These are phyloP conservation scores for Roridomyces roridus DNA, from an alignment of 768 basidiomycete species.

Conservation along the genomic window DNA sequence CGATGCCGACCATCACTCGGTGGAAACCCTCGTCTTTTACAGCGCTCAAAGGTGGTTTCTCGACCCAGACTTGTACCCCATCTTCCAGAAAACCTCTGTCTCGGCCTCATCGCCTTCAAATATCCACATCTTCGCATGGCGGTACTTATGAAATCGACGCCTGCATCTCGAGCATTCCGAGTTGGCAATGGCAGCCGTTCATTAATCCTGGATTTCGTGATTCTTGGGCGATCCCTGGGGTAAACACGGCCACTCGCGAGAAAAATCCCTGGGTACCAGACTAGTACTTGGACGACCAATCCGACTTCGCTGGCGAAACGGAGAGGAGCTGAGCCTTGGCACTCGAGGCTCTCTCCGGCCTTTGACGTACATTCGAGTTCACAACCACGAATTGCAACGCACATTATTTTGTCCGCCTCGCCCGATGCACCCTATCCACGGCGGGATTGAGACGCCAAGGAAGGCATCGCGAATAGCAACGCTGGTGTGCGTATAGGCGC, in stretches of 20 bases:
- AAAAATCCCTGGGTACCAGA: background rate
- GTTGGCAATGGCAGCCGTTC: background rate
- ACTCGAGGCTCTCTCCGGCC: background rate
- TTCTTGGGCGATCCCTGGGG: background rate
- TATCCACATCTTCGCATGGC: background rate
- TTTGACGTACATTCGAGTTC: background rate
- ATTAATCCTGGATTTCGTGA: background rate
- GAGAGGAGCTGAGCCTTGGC: background rate
- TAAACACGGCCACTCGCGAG: background rate
- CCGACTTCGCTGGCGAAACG: background rate
- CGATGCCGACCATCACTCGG: background rate
- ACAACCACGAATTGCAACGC: no score
- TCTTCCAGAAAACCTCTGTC: background rate
- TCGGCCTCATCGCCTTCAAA: background rate
- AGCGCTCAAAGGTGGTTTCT: background rate
- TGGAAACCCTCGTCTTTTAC: background rate
- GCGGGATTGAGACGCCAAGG: conserved; percentile 25
- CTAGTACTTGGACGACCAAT: background rate
- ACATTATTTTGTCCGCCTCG: background rate
- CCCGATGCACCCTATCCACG: background rate
- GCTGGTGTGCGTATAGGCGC: conserved; percentile 30
- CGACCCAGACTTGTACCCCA: background rate
- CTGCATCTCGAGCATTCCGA: background rate
- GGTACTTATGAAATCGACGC: background rate
- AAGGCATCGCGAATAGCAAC: conserved; percentile 29